These are phyloP conservation scores for Phytophthora agathidicida DNA, from an alignment of 352 stramenopile genomes.

Conservation along the genomic window DNA sequence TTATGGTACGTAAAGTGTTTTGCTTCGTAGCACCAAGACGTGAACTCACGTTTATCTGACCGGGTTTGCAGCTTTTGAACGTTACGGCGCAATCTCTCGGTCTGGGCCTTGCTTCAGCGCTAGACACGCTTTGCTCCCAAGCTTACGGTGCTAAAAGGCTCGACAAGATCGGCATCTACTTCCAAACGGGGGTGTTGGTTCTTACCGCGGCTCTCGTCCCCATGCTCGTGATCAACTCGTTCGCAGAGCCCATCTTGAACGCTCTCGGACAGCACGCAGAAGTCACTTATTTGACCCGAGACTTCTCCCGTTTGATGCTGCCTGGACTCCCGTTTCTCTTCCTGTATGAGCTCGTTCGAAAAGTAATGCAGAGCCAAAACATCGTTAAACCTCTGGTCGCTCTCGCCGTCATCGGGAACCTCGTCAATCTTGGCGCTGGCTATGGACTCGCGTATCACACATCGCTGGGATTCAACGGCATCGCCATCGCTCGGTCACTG, in stretches of 20 bases:
- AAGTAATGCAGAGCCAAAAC: slow-evolving; percentile 73
- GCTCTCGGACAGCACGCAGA: slow-evolving; percentile 42
- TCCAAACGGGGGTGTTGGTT: slow-evolving; percentile 65
- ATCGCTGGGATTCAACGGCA: slow-evolving; percentile 65
- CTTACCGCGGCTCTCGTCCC: slow-evolving; percentile 44
- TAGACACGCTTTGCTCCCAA: slow-evolving; percentile 77
- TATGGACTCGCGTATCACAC: slow-evolving; percentile 77
- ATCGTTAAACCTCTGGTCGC: slow-evolving; percentile 68
- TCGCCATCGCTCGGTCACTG: slow-evolving; percentile 59
- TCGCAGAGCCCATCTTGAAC: slow-evolving; percentile 42
- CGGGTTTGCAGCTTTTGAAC: slow-evolving; percentile 49
- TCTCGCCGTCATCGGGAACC: slow-evolving; percentile 54
- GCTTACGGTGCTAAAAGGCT: slow-evolving; percentile 58
- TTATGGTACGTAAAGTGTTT: slow-evolving; percentile 36
- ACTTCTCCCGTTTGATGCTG: slow-evolving; percentile 65
- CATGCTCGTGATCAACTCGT: slow-evolving; percentile 59
- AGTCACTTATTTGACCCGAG: slow-evolving; percentile 51
- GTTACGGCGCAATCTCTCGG: slow-evolving; percentile 61
- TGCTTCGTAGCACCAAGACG: not conserved
- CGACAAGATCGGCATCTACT: slow-evolving; percentile 76
- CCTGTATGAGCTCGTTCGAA: slow-evolving; percentile 77
- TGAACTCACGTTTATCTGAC: not conserved
- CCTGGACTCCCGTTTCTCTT: slow-evolving; percentile 70
- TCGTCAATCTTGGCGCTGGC: slow-evolving; percentile 63
- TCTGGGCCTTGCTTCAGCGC: slow-evolving; percentile 64